These are phyloP conservation scores for Ustilago esculenta DNA, from an alignment of 1,284 basidiomycete species.

Conservation along the genomic window DNA sequence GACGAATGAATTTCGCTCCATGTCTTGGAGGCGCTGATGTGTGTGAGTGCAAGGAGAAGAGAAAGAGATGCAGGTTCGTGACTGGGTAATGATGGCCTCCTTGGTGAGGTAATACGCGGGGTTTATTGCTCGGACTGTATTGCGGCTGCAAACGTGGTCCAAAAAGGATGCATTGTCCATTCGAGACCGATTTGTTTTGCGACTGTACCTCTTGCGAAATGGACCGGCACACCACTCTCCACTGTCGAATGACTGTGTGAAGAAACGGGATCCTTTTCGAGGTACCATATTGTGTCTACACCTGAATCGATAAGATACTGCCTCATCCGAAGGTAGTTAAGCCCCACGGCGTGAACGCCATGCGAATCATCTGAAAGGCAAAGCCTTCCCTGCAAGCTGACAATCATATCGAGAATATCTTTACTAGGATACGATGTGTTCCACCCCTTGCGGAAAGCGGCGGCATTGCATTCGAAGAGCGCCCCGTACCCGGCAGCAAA, in stretches of 20 bases:
- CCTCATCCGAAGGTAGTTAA: slow-evolving; percentile 79
- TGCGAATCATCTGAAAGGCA: slow-evolving; percentile 96
- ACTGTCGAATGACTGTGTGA: background rate
- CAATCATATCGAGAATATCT: slow-evolving; percentile 80
- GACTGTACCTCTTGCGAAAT: slow-evolving; percentile 34
- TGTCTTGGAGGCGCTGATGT: background rate
- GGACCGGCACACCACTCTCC: background rate
- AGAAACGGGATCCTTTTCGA: slow-evolving; percentile 57
- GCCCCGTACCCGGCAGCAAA: slow-evolving; percentile 84
- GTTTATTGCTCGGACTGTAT: slow-evolving; percentile 7
- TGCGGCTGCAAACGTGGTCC: slow-evolving; percentile 16
- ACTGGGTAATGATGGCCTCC: background rate
- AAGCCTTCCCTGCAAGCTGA: slow-evolving; percentile 76
- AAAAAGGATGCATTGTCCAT: slow-evolving; percentile 34
- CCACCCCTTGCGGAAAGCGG: slow-evolving; percentile 94
- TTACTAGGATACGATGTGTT: slow-evolving; percentile 79
- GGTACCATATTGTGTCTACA: slow-evolving; percentile 78
- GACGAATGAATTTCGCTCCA: background rate
- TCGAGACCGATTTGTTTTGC: slow-evolving; percentile 25
- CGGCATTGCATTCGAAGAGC: slow-evolving; percentile 91
- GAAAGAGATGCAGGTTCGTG: too few relatives aligned
- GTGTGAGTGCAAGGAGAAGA: too few relatives aligned
- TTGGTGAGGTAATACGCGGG: background rate
- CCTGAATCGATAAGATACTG: slow-evolving; percentile 76
- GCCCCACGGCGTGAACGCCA: slow-evolving; percentile 84